Evolutionary conservation across 148 eudicot species (phyloP).

Genomic region (Arbutus unedo): DNA sequence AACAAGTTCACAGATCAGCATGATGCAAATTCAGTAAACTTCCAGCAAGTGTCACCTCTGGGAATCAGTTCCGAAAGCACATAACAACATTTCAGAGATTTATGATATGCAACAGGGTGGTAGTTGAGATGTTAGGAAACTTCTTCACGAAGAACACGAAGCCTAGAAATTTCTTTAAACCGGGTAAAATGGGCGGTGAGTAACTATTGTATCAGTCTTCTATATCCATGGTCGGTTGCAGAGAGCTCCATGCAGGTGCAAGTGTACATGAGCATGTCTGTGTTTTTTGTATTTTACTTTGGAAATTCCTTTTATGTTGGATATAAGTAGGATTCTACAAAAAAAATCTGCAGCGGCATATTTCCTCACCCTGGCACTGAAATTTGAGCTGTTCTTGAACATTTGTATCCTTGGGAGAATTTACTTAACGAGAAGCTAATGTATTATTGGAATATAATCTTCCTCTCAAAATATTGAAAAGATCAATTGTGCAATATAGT

Average conservation of each 20-base stretch:
- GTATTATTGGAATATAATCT: background rate
- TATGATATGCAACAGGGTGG: too few species aligned
- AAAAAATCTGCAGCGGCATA: background rate
- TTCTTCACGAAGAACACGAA: too few species aligned
- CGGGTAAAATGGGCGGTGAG: too few species aligned
- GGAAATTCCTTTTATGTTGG: background rate
- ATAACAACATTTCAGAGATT: too few species aligned
- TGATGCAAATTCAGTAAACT: too few species aligned
- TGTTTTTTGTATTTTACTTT: background rate
- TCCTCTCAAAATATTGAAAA: background rate
- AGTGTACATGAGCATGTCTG: background rate
- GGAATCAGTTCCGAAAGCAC: too few species aligned
- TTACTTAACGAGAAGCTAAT: background rate
- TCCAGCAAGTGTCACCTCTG: too few species aligned
- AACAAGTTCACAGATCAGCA: too few species aligned
- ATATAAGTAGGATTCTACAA: background rate
- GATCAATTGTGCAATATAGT: background rate
- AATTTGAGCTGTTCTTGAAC: background rate
- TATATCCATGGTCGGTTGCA: background rate
- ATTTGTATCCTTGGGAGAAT: background rate
- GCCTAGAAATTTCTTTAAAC: too few species aligned
- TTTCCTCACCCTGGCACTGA: background rate
- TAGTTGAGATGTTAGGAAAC: too few species aligned
- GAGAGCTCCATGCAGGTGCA: background rate
- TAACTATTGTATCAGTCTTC: background rate